Base-by-base conservation (phyloP, 2,329 filamentous ascomycete species). In the Coleophoma crateriformis region DNA sequence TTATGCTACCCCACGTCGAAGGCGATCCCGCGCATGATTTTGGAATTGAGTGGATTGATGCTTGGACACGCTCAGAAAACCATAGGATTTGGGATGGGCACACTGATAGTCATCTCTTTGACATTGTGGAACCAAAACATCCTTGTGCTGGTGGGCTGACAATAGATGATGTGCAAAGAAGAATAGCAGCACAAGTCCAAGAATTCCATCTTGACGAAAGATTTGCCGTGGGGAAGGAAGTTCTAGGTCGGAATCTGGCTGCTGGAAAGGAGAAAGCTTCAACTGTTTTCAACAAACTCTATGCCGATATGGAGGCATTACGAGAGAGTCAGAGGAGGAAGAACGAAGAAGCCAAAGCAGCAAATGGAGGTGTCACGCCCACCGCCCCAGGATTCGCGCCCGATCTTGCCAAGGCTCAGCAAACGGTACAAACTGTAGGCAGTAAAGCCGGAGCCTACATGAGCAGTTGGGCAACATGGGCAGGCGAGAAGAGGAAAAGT, bases 121-220 rank as follows among this genome's bases (percentile, higher is more conserved):
- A 96, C 58, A 89, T 99, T 55, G 87, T 95, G 13, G 90, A 95
- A 63, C 94, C 94, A 2, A 85, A 85, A 53, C 94, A 99, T 67
- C 94, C 94, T 3, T 96, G 89, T 66, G 91, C 91, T 1, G 94
- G 94, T 22, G 92, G 90, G 0, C 76, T 99, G 17, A 91, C 87
- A 1, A 90, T 99, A 54, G 94, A 97, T 58, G 94, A 99, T 65
- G 86, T 99, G 12, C 92, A 96, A 65, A 81, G 94, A 46, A 81
- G 94, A 20, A 79, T 99, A 33, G 84, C 90, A 34, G 88, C 95
- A 66, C 94, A 97, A 69, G 88, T 99, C 45, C 87, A 92, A 57
- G 92, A 97, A 53, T 78, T 97, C 45, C 91, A 97, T 65, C 78
- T 97, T 2, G 94, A 99, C 65, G 94, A 97, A 65, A 82, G 88